phyloP scores from a whole-genome alignment of 805 yeast genomes.

The Lachancea cidri region DNA sequence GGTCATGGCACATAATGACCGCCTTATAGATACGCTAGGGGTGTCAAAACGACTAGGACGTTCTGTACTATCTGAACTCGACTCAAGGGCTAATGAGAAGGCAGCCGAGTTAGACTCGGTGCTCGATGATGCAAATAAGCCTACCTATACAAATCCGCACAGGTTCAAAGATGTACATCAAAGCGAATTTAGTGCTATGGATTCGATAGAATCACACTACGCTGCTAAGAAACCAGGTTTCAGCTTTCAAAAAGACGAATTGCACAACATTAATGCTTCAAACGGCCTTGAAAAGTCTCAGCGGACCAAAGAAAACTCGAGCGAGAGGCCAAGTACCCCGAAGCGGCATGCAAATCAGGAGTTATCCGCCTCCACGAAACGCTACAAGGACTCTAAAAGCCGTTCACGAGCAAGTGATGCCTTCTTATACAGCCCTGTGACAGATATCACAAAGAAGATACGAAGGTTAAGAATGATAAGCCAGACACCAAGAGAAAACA shows the following conservation, averaged over 20 bases:
- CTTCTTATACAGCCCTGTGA: slow-evolving; percentile 13
- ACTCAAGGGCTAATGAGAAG: slow-evolving; percentile 29
- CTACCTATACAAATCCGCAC: neutral
- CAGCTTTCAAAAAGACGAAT: neutral
- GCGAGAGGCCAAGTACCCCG: slow-evolving; percentile 4
- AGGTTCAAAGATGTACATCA: slow-evolving; percentile 20
- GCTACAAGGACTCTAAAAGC: slow-evolving; percentile 4
- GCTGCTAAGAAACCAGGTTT: slow-evolving; percentile 13
- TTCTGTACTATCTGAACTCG: slow-evolving; percentile 33
- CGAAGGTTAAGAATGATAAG: slow-evolving; percentile 21
- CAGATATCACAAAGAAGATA: slow-evolving; percentile 26
- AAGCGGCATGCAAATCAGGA: slow-evolving; percentile 2
- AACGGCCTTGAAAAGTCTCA: neutral
- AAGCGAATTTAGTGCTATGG: slow-evolving; percentile 29
- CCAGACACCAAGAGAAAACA: slow-evolving; percentile 8
- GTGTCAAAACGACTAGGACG: slow-evolving; percentile 32
- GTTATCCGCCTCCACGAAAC: slow-evolving; percentile 3
- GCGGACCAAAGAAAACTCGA: neutral
- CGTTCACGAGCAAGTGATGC: slow-evolving; percentile 5
- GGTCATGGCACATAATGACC: slow-evolving; percentile 12
- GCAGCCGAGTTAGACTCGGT: slow-evolving; percentile 10
- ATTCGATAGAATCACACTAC: slow-evolving; percentile 32
- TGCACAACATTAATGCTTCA: neutral
- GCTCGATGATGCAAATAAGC: slow-evolving; percentile 11
- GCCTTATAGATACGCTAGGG: slow-evolving; percentile 21